These are phyloP conservation scores for Ilex asprella DNA, from an alignment of 257 asterid species.

Conservation along the genomic window DNA sequence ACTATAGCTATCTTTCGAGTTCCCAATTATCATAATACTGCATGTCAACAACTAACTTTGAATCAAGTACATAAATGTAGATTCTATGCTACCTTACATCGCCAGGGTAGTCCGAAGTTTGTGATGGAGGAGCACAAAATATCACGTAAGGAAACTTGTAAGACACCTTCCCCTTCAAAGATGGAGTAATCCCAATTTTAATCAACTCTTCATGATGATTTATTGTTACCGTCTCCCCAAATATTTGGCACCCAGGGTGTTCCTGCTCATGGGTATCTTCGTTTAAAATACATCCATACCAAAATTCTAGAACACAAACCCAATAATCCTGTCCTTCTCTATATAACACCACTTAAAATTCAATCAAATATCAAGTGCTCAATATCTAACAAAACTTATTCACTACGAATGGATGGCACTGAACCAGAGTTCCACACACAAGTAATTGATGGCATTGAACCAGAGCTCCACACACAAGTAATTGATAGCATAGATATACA, in stretches of 20 bases:
- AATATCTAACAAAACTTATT: neutral
- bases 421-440: neutral
- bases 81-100: conserved; percentile 59
- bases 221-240: conserved; percentile 70
- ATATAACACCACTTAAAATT: neutral
- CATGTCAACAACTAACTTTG: too few relatives aligned
- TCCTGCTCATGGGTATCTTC: conserved; percentile 37
- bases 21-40: too few relatives aligned
- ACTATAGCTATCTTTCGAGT: neutral
- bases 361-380: neutral
- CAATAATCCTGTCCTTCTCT: neutral
- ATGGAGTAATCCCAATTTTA: conserved; percentile 72
- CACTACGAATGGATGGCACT: neutral
- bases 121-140: conserved; percentile 88
- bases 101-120: conserved; percentile 66
- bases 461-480: neutral
- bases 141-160: conserved; percentile 77
- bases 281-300: neutral
- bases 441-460: conserved; percentile 1
- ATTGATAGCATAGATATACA: neutral
- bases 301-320: neutral
- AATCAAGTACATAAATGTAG: neutral
- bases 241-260: conserved; percentile 64
- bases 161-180: conserved; percentile 38
- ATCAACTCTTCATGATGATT: conserved; percentile 81